A percentile compares a stretch with the other conserved stretches of the same genome.
Evolutionary conservation across 441 rosid species (phyloP).

Genomic region (Adansonia madagascariensis): DNA sequence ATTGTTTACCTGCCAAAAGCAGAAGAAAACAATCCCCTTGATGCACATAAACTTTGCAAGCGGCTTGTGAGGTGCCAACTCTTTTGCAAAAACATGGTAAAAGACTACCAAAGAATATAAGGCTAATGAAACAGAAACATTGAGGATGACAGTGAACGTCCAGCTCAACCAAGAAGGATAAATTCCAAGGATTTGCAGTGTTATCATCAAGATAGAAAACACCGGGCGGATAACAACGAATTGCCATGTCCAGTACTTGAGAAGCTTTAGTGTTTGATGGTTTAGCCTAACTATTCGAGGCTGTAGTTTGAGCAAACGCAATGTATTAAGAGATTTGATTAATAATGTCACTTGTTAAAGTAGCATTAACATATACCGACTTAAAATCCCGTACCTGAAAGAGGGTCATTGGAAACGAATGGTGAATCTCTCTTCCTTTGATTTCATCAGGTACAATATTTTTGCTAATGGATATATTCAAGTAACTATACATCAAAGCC

Average conservation of each 20-base stretch:
- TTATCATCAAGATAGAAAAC: constrained; percentile 86
- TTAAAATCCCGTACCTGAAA: constrained; percentile 60
- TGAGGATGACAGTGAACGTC: constrained; percentile 84
- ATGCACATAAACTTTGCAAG: constrained; percentile 97
- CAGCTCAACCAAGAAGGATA: constrained; percentile 96
- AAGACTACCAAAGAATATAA: constrained; percentile 80
- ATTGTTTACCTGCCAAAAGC: constrained; percentile 95
- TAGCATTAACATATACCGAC: neutral
- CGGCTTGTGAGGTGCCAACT: constrained; percentile 88
- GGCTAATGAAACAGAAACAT: constrained; percentile 85
- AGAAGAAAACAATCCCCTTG: constrained; percentile 96
- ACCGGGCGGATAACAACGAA: constrained; percentile 82
- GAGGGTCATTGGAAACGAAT: constrained; percentile 92
- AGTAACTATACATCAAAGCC: constrained; percentile 81
- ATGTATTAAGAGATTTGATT: constrained; percentile 8
- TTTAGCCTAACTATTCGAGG: constrained; percentile 74
- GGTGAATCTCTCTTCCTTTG: constrained; percentile 92
- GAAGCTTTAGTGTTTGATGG: constrained; percentile 67
- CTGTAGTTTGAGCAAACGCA: constrained; percentile 45
- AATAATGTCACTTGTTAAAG: neutral
- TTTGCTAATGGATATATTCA: constrained; percentile 83
- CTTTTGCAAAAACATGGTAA: constrained; percentile 97
- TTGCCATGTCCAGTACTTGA: constrained; percentile 97
- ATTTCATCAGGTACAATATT: constrained; percentile 81
- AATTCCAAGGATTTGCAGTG: constrained; percentile 60